Evolutionary conservation across 805 yeast genomes (phyloP).

Genomic region (Ogataea thermomethanolica): DNA sequence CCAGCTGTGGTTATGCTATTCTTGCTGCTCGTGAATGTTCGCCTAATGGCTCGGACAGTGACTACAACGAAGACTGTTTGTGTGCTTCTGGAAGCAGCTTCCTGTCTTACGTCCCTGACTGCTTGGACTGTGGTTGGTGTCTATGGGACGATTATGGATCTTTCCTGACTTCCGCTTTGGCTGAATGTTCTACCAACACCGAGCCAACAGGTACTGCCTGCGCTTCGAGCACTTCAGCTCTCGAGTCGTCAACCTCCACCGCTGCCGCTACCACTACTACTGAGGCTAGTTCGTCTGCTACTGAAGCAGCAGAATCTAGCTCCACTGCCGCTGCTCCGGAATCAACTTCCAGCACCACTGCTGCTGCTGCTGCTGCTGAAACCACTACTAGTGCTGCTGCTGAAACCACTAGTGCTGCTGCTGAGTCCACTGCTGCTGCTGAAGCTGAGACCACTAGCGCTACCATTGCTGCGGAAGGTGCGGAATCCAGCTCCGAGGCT

Average conservation of each 20-base stretch:
- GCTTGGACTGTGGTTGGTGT: conserved; percentile 42
- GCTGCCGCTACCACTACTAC: conserved; percentile 10
- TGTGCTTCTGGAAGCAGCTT: conserved; percentile 31
- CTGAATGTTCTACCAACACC: conserved; percentile 32
- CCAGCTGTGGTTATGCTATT: conserved; percentile 35
- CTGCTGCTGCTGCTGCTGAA: conserved; percentile 15
- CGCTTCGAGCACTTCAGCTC: conserved; percentile 20
- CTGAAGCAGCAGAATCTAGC: conserved; percentile 7
- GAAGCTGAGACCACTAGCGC: conserved; percentile 13
- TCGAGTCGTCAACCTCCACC: conserved; percentile 5
- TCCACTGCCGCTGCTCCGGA: conserved; percentile 9
- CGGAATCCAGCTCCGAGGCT: conserved; percentile 1
- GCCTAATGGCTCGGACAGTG: conserved; percentile 20
- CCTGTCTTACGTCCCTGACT: conserved; percentile 27
- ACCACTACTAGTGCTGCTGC: conserved; percentile 18
- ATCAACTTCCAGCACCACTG: conserved; percentile 10
- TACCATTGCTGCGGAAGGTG: conserved; percentile 14
- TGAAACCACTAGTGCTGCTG: conserved; percentile 15
- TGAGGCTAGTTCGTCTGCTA: conserved; percentile 8
- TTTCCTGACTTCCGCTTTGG: conserved; percentile 31
- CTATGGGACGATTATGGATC: conserved; percentile 36
- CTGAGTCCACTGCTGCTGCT: conserved; percentile 18
- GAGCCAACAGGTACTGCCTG: conserved; percentile 37
- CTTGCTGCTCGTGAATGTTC: conserved; percentile 31
- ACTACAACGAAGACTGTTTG: conserved; percentile 32